Percentiles rank a stretch among this genome's conserved stretches.
Evolutionary conservation across 1,139 yeast genomes (phyloP).

Genomic region (Blastobotrys arbuscula): DNA sequence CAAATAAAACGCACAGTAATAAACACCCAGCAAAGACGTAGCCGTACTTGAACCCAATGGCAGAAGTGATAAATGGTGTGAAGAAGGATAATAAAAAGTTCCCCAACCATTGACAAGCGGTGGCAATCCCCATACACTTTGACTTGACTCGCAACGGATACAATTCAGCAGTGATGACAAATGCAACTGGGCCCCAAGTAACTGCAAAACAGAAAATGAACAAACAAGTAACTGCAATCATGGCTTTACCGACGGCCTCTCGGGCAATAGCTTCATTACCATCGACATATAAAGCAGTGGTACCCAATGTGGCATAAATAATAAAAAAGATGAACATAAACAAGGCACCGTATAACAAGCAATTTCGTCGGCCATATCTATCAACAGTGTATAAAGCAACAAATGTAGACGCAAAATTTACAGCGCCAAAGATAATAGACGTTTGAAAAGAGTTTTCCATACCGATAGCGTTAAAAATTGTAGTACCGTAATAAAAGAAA

Average conservation of each 20-base stretch:
- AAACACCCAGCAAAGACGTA: slow-evolving; percentile 72
- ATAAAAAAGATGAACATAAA: slow-evolving; percentile 62
- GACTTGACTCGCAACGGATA: slow-evolving; percentile 76
- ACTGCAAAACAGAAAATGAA: slow-evolving; percentile 80
- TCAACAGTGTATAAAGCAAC: slow-evolving; percentile 63
- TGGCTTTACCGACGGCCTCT: slow-evolving; percentile 38
- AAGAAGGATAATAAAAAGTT: slow-evolving; percentile 58
- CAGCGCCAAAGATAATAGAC: slow-evolving; percentile 69
- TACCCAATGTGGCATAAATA: slow-evolving; percentile 65
- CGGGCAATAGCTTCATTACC: slow-evolving; percentile 48
- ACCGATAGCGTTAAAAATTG: slow-evolving; percentile 72
- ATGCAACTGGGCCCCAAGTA: slow-evolving; percentile 84
- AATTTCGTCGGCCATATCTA: slow-evolving; percentile 62
- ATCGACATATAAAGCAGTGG: slow-evolving; percentile 52
- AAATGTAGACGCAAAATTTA: slow-evolving; percentile 72
- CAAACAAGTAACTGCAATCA: slow-evolving; percentile 72
- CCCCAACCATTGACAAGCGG: slow-evolving; percentile 73
- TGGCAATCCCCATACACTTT: slow-evolving; percentile 65
- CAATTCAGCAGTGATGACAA: slow-evolving; percentile 71
- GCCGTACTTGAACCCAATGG: slow-evolving; percentile 58
- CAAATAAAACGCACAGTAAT: slow-evolving; percentile 55
- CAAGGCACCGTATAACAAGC: slow-evolving; percentile 57
- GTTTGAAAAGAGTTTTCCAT: slow-evolving; percentile 59
- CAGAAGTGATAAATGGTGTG: slow-evolving; percentile 42
- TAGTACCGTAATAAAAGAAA: slow-evolving; percentile 77